Conservation (phyloP, 495 filamentous ascomycete species). For the Tuber indicum region DNA sequence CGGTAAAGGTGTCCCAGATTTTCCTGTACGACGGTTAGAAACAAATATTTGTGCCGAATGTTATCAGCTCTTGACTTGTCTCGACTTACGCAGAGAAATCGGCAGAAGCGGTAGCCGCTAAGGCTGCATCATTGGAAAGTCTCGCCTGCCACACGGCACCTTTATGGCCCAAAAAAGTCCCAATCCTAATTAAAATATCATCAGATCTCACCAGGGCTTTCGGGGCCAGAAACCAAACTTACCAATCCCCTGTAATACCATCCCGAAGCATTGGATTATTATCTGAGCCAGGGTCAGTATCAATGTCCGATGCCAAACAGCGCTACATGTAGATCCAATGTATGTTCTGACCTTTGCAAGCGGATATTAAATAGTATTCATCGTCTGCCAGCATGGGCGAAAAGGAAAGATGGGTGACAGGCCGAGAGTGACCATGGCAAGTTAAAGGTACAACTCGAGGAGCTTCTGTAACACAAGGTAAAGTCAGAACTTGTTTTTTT, state of each 20-base stretch:
- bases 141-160: constrained; percentile 94
- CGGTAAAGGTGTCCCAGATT: constrained; percentile 93
- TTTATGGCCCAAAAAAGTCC: constrained; percentile 96
- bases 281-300: constrained; percentile 51
- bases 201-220: constrained; percentile 1
- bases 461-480: constrained; percentile 40
- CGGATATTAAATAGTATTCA: constrained; percentile 91
- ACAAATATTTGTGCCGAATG: constrained; percentile 8
- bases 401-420: constrained; percentile 91
- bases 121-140: constrained; percentile 76
- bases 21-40: constrained; percentile 52
- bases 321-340: not conserved
- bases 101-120: constrained; percentile 86
- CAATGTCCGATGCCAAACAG: not conserved
- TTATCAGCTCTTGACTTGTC: constrained; percentile 6
- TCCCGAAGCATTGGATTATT: constrained; percentile 98
- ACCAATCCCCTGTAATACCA: constrained; percentile 93
- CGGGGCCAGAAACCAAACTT: constrained; percentile 31
- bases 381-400: constrained; percentile 79
- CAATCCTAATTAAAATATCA: constrained; percentile 59
- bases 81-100: constrained; percentile 83
- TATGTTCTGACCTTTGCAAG: constrained; percentile 73
- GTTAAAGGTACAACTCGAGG: constrained; percentile 75
- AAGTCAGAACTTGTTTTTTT: constrained; percentile 10
- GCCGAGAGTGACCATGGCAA: constrained; percentile 93